Evolutionary conservation across 2,329 filamentous ascomycete species (phyloP).

Genomic region (Ambrosiella cleistominuta): DNA sequence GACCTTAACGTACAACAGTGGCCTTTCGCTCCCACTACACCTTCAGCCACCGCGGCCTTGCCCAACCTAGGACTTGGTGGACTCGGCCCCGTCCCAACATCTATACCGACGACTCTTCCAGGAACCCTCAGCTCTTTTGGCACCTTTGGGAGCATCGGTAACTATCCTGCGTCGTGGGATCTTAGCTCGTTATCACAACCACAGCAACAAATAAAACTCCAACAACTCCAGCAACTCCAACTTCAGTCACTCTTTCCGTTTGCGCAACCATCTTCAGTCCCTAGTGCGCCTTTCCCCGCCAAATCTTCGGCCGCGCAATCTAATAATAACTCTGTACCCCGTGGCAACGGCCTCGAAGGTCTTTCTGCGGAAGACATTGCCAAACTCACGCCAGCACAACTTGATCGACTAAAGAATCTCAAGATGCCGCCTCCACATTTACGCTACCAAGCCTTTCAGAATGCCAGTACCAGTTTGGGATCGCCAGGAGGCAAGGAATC

Average conservation of each 20-base stretch:
- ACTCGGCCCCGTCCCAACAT: background rate
- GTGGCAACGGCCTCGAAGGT: slow-evolving; percentile 8
- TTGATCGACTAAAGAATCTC: slow-evolving; percentile 38
- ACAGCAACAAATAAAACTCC: slow-evolving; percentile 8
- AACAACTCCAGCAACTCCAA: slow-evolving; percentile 7
- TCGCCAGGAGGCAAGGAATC: slow-evolving; percentile 34
- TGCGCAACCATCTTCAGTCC: slow-evolving; percentile 1
- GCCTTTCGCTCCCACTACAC: slow-evolving; percentile 4
- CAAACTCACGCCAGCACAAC: slow-evolving; percentile 37
- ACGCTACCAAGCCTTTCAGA: slow-evolving; percentile 29
- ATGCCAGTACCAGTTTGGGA: slow-evolving; percentile 34
- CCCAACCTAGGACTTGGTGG: background rate
- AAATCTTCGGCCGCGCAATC: slow-evolving; percentile 2
- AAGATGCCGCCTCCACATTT: slow-evolving; percentile 49
- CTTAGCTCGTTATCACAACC: slow-evolving; percentile 6
- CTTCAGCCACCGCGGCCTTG: background rate
- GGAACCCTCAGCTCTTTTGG: background rate
- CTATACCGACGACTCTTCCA: slow-evolving; percentile 2
- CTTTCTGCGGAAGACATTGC: slow-evolving; percentile 14
- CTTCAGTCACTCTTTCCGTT: slow-evolving; percentile 11
- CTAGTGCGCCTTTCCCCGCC: background rate
- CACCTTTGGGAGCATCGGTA: background rate
- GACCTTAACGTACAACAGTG: slow-evolving; percentile 8
- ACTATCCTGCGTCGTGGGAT: slow-evolving; percentile 7
- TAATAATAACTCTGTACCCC: background rate